These are phyloP conservation scores for Plectosphaerella sp. DNA, from an alignment of 2,329 filamentous ascomycete species.

Conservation along the genomic window DNA sequence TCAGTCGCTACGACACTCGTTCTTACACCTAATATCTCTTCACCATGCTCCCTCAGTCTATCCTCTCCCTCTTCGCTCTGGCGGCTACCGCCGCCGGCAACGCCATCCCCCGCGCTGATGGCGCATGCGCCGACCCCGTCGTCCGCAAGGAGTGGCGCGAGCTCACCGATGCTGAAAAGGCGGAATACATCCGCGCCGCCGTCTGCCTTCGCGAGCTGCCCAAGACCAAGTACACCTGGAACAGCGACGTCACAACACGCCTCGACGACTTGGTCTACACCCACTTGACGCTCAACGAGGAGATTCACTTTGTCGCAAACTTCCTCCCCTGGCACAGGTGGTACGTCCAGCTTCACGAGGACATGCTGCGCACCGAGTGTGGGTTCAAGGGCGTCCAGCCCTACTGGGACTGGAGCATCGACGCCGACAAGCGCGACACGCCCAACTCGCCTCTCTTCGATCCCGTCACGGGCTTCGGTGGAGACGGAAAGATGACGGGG, in stretches of 20 bases:
- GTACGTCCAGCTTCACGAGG: slow-evolving; percentile 22
- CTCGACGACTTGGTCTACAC: slow-evolving; percentile 14
- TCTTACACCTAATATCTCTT: not conserved
- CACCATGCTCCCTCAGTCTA: slow-evolving; percentile 3
- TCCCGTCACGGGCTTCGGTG: slow-evolving; percentile 24
- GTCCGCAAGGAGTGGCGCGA: slow-evolving; percentile 15
- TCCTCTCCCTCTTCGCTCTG: not conserved
- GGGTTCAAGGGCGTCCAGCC: slow-evolving; percentile 25
- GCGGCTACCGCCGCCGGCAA: slow-evolving; percentile 1
- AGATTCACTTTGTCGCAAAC: slow-evolving; percentile 15
- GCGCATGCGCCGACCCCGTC: slow-evolving; percentile 8
- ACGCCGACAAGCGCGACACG: slow-evolving; percentile 10
- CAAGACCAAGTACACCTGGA: slow-evolving; percentile 7
- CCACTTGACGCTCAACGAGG: slow-evolving; percentile 9
- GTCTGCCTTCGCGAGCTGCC: slow-evolving; percentile 11
- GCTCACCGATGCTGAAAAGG: slow-evolving; percentile 10
- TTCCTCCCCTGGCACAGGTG: slow-evolving; percentile 32
- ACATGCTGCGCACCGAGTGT: slow-evolving; percentile 21
- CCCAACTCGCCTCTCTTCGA: slow-evolving; percentile 24
- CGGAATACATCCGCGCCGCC: slow-evolving; percentile 13
- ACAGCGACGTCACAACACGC: slow-evolving; percentile 10
- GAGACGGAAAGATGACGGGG: slow-evolving; percentile 14
- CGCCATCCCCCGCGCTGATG: slow-evolving; percentile 3
- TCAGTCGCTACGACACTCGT: not conserved
- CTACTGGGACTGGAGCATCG: slow-evolving; percentile 25